A percentile compares a stretch with the other conserved stretches of the same genome.
Evolutionary conservation across 345 rosid species (phyloP).

Genomic region (Gossypium longicalyx): DNA sequence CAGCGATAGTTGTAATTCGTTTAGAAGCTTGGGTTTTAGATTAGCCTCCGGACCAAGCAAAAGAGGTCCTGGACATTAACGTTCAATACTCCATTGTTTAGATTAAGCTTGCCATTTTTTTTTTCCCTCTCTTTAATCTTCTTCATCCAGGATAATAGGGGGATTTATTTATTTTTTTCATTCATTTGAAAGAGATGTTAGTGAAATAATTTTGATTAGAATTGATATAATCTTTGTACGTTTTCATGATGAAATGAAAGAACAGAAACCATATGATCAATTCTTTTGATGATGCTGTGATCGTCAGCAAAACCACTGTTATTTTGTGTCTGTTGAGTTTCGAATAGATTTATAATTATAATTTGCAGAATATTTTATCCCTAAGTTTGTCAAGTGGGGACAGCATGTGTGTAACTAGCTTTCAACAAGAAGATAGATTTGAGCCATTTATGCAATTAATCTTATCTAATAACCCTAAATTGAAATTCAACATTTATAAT

Average conservation of each 20-base stretch:
- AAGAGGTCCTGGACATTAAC: conserved; percentile 69
- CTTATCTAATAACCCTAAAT: too few relatives aligned
- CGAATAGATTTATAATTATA: too few relatives aligned
- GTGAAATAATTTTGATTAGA: neutral
- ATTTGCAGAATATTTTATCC: too few relatives aligned
- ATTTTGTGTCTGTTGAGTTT: too few relatives aligned
- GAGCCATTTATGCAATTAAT: too few relatives aligned
- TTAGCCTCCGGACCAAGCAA: conserved; percentile 80
- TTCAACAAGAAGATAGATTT: too few relatives aligned
- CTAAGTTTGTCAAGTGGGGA: too few relatives aligned
- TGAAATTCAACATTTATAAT: too few relatives aligned
- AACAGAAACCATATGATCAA: neutral
- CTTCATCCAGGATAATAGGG: neutral
- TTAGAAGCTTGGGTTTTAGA: conserved; percentile 40
- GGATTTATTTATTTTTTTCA: neutral
- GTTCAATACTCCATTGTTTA: neutral
- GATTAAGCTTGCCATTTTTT: too few relatives aligned
- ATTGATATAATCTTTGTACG: neutral
- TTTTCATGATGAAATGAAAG: conserved; percentile 2
- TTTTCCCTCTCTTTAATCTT: neutral
- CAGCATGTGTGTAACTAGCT: too few relatives aligned
- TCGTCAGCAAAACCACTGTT: neutral
- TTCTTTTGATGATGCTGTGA: neutral
- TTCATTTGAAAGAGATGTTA: neutral
- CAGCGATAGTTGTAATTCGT: conserved; percentile 12